A percentile compares a stretch with the other conserved stretches of the same genome.
These are phyloP conservation scores for Penicillium angulare DNA, from an alignment of 495 filamentous ascomycete genomes.

Conservation along the genomic window DNA sequence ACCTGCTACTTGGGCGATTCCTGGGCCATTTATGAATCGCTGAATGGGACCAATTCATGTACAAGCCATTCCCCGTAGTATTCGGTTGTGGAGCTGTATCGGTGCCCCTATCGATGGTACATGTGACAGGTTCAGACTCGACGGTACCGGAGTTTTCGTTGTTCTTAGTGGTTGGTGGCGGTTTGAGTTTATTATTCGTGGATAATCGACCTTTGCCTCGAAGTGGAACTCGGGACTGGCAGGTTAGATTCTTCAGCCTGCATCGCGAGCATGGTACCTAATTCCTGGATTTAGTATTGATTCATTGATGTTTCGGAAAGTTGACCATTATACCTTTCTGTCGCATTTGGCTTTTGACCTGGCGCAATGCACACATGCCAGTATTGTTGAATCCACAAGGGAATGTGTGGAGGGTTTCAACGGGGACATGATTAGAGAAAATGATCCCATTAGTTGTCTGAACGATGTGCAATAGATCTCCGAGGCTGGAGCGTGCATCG, in stretches of 20 bases:
- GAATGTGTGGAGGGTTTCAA: neutral
- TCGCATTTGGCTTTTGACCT: neutral
- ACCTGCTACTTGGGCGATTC: neutral
- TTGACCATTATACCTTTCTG: neutral
- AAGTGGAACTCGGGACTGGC: neutral
- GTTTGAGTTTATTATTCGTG: neutral
- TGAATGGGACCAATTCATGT: neutral
- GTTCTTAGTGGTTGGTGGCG: neutral
- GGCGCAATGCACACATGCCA: neutral
- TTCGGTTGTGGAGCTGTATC: neutral
- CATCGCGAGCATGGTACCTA: neutral
- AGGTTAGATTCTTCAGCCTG: neutral
- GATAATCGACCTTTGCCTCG: neutral
- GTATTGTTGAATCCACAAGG: neutral
- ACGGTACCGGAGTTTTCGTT: neutral
- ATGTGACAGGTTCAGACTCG: neutral
- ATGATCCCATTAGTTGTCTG: too few species aligned
- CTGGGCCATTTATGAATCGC: neutral
- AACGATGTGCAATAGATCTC: too few species aligned
- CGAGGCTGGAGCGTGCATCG: too few species aligned
- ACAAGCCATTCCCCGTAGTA: neutral
- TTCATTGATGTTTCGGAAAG: neutral
- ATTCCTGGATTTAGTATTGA: neutral
- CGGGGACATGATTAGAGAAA: neutral
- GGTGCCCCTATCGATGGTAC: neutral